Evolutionary conservation across 2,329 filamentous ascomycete genomes (phyloP), one percentile per base, ranked within the genome.

Genomic region (Colletotrichum tabaci): DNA sequence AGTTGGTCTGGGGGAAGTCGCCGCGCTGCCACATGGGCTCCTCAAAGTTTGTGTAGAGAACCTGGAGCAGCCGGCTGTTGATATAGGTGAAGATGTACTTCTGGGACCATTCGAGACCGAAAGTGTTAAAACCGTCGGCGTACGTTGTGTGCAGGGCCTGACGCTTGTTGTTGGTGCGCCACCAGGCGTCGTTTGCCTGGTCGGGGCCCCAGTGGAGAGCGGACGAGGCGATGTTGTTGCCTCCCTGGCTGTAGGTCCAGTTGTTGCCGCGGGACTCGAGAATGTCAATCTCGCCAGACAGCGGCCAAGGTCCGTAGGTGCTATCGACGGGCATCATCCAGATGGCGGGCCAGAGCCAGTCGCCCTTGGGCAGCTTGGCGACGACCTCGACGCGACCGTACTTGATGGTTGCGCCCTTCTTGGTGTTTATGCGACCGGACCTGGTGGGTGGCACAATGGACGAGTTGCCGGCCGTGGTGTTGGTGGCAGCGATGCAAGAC

Each of bases 281-380:
- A 66, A 97, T 93, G 79, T 97, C 94, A 62, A 97, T 96, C 82
- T 96, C 94, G 56, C 94, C 94, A 10, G 93, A 95, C 9, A 85
- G 82, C 1, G 94, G 94, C 94, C 94, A 97, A 1, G 87, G 77
- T 1, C 94, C 94, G 79, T 96, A 97, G 0, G 85, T 90, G 65
- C 90, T 86, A 53, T 91, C 85, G 57, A 89, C 90, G 1, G 94
- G 94, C 85, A 96, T 86, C 92, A 97, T 93, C 93, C 93, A 95
- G 77, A 97, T 96, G n/a, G 93, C 93, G 2, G 94, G 94, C 94
- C 94, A 96, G 13, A 97, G 87, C 94, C 94, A 96, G 83, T 96
- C 94, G 65, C 94, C 94, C 58, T 85, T 81, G 5, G 94, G 93
- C 38, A 96, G 83, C 81, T 92, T 92, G 35, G 94, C 94, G 1